Evolutionary conservation across 768 basidiomycete species (phyloP).

Genomic region (Psilocybe sp.): DNA sequence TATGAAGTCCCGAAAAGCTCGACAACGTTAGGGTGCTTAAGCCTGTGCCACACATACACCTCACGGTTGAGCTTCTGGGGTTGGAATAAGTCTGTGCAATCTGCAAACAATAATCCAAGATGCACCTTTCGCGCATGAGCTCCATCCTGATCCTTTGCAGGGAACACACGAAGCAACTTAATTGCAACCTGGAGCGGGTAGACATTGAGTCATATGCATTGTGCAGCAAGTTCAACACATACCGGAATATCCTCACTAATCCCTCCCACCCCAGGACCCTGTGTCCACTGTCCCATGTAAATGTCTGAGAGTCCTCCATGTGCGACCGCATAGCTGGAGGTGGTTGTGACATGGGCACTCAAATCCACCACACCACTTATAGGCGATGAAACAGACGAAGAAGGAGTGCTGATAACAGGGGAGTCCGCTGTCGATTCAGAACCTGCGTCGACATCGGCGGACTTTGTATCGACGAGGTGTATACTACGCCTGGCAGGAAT

Average conservation of each 20-base stretch:
- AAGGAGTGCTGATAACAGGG: conserved; percentile 19
- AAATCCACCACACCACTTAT: conserved; percentile 32
- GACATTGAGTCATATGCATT: neutral
- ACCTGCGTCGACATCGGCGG: neutral
- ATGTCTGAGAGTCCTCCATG: conserved; percentile 49
- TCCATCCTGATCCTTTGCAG: conserved; percentile 27
- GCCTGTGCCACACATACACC: conserved; percentile 44
- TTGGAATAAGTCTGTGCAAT: neutral
- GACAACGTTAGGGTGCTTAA: conserved; percentile 45
- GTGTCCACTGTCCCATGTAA: conserved; percentile 37
- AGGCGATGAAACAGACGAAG: conserved; percentile 25
- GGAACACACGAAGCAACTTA: conserved; percentile 39
- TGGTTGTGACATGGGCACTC: conserved; percentile 23
- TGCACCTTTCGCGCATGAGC: conserved; percentile 33
- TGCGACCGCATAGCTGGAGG: conserved; percentile 30
- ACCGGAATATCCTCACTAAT: neutral
- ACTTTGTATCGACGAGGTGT: too few species aligned
- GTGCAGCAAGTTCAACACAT: neutral
- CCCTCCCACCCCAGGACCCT: conserved; percentile 8
- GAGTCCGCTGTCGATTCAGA: conserved; percentile 18
- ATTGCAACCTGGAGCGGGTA: conserved; percentile 37
- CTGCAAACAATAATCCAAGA: neutral
- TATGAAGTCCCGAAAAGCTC: conserved; percentile 47
- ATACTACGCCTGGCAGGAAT: neutral
- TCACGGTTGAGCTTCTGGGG: conserved; percentile 42